Conservation (phyloP, 2,329 filamentous ascomycete species). For the Ceratocystis colombiana region DNA sequence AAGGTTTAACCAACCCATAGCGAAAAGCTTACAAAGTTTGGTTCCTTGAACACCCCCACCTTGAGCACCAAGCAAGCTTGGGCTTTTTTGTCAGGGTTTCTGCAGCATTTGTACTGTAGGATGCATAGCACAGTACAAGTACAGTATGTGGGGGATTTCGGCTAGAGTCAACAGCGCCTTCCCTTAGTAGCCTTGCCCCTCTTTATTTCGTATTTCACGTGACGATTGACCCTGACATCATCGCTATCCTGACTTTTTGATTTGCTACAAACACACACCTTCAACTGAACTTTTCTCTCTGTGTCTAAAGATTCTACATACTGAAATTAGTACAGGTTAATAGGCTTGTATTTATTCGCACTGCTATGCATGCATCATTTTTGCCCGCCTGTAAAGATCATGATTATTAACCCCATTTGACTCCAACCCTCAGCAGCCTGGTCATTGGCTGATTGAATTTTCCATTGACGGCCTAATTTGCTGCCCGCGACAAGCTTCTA, state of each 20-base stretch:
- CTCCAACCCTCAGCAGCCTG: background rate
- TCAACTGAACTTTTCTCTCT: background rate
- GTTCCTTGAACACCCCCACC: too few relatives aligned
- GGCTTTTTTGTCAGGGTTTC: too few relatives aligned
- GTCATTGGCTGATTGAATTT: conserved; percentile 3
- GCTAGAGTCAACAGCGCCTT: too few relatives aligned
- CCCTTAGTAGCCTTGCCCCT: conserved; percentile 3
- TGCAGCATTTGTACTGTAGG: too few relatives aligned
- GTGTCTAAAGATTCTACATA: background rate
- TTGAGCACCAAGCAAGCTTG: too few relatives aligned
- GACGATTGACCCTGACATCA: conserved; percentile 8
- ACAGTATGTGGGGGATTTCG: too few relatives aligned
- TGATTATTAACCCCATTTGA: background rate
- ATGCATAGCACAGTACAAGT: too few relatives aligned
- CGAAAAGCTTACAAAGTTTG: too few relatives aligned
- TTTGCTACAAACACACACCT: background rate
- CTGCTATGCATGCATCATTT: background rate
- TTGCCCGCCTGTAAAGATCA: background rate
- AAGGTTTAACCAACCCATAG: too few relatives aligned
- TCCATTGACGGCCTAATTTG: background rate
- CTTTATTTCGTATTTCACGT: conserved; percentile 12
- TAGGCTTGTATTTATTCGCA: too few relatives aligned
- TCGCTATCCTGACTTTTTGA: background rate
- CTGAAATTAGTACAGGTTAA: too few relatives aligned
- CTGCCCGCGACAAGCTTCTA: too few relatives aligned